Evolutionary conservation across 2,329 filamentous ascomycete species (phyloP).

Genomic region (Clarireedia sp.): DNA sequence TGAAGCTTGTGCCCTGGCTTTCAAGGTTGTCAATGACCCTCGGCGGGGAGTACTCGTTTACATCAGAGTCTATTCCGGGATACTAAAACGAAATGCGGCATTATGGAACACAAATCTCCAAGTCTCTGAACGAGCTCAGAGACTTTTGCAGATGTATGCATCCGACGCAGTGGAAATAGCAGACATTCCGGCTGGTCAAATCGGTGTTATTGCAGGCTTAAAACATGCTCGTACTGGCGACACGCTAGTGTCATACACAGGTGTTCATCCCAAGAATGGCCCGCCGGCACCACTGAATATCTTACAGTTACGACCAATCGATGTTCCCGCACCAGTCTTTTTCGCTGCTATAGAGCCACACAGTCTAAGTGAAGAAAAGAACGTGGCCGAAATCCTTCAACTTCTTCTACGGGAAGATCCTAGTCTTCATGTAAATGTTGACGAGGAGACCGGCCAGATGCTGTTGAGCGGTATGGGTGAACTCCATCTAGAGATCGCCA

Average conservation of each 20-base stretch:
- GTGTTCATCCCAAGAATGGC: constrained; percentile 49
- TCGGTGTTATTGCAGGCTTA: constrained; percentile 84
- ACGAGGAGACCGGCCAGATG: constrained; percentile 88
- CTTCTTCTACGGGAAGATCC: constrained; percentile 86
- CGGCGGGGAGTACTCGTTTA: constrained; percentile 84
- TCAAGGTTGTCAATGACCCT: constrained; percentile 89
- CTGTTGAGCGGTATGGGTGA: constrained; percentile 95
- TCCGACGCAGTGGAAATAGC: constrained; percentile 79
- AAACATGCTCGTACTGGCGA: constrained; percentile 92
- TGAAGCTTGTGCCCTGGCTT: constrained; percentile 61
- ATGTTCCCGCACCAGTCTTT: constrained; percentile 88
- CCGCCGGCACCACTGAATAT: constrained; percentile 62
- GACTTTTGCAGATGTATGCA: constrained; percentile 83
- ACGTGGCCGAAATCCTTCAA: constrained; percentile 66
- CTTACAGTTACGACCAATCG: constrained; percentile 78
- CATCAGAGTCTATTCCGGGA: constrained; percentile 83
- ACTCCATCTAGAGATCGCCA: constrained; percentile 86
- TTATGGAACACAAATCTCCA: constrained; percentile 85
- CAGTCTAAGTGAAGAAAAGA: constrained; percentile 69
- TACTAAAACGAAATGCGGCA: constrained; percentile 61
- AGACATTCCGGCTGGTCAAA: constrained; percentile 76
- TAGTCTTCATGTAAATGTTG: constrained; percentile 73
- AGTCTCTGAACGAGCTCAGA: constrained; percentile 69
- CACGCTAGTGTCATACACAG: constrained; percentile 70
- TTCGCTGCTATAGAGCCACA: constrained; percentile 88